These are phyloP conservation scores for Apiotrichum brassicae DNA, from an alignment of 1,284 basidiomycete genomes.

Conservation along the genomic window DNA sequence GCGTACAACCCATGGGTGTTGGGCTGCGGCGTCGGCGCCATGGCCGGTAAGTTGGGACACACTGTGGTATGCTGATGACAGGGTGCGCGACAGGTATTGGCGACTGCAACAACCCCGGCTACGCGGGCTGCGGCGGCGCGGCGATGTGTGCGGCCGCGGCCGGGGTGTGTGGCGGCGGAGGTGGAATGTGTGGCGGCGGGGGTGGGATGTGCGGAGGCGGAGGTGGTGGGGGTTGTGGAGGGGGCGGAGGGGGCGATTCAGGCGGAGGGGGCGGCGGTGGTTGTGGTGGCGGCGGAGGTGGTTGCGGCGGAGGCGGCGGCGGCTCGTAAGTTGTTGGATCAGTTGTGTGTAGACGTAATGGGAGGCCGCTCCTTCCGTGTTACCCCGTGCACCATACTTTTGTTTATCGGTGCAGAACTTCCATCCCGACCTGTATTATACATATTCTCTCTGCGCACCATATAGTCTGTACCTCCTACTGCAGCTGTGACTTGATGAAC, in stretches of 20 bases:
- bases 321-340: too few species aligned
- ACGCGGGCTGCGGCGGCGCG: not conserved
- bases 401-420: too few species aligned
- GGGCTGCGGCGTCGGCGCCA: not conserved
- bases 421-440: too few species aligned
- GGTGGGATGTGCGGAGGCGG: not conserved
- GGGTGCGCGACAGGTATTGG: not conserved
- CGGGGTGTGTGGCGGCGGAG: not conserved
- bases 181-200: not conserved
- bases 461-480: too few species aligned
- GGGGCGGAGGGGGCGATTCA: conserved; percentile 5
- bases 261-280: too few species aligned
- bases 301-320: too few species aligned
- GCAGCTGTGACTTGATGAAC: too few species aligned
- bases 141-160: not conserved
- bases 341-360: too few species aligned
- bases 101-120: not conserved
- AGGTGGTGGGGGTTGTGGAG: not conserved
- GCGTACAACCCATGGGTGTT: conserved; percentile 3
- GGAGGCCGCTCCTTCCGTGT: too few species aligned
- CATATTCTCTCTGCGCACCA: too few species aligned
- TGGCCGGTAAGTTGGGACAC: not conserved
- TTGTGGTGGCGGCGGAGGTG: too few species aligned
- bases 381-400: too few species aligned
- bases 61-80: not conserved